phyloP scores from a whole-genome alignment of 441 rosid genomes.

The Populus hybrid region DNA sequence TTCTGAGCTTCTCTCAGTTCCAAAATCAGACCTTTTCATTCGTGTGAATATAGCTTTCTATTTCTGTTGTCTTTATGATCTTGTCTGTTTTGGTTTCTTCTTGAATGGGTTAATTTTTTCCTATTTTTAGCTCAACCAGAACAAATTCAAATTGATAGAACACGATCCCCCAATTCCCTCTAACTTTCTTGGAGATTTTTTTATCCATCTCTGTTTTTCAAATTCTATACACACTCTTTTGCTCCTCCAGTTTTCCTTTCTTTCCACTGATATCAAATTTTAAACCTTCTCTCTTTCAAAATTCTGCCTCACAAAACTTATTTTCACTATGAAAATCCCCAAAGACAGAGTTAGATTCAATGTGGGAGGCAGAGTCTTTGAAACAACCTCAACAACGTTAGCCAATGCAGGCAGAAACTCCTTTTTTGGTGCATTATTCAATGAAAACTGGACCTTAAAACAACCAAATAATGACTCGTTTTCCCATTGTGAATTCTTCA shows the following conservation, averaged over 20 bases:
- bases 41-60: not conserved
- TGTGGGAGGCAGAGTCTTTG: conserved; percentile 85
- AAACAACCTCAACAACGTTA: conserved; percentile 82
- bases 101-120: not conserved
- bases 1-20: not conserved
- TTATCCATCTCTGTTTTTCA: conserved; percentile 1
- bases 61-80: not conserved
- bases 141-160: not conserved
- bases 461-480: conserved; percentile 22
- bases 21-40: not conserved
- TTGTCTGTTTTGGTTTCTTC: not conserved
- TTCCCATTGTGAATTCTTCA: conserved; percentile 39
- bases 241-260: not conserved
- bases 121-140: not conserved
- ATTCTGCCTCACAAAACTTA: not conserved
- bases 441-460: conserved; percentile 62
- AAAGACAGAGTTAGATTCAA: conserved; percentile 75
- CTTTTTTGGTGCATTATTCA: conserved; percentile 77
- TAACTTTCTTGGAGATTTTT: conserved; percentile 20
- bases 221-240: not conserved
- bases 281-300: not conserved
- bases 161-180: conserved; percentile 20
- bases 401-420: conserved; percentile 90
- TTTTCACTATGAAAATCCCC: conserved; percentile 49
- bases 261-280: not conserved